Percentiles rank a stretch among this genome's conserved stretches.
Conservation (phyloP, 2,329 filamentous ascomycete genomes). For the Botrytis aclada region DNA sequence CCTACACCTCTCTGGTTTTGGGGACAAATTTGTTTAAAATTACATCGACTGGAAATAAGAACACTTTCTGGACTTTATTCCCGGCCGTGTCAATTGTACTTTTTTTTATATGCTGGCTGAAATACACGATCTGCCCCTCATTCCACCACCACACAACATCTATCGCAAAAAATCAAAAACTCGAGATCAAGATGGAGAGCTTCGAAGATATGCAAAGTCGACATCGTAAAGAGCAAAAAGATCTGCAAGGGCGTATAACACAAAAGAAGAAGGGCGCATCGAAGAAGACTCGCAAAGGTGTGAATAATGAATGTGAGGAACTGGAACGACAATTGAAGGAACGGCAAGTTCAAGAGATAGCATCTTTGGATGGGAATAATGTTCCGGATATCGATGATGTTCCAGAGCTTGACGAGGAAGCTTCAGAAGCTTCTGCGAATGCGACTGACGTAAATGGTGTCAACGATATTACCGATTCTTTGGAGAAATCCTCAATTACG, state of each 20-base stretch:
- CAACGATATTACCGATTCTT: slow-evolving; percentile 25
- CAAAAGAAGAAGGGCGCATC: slow-evolving; percentile 97
- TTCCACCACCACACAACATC: neutral
- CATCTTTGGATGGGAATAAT: slow-evolving; percentile 40
- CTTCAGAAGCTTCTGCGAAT: slow-evolving; percentile 16
- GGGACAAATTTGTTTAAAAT: neutral
- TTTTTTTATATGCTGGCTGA: neutral
- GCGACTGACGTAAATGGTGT: slow-evolving; percentile 20
- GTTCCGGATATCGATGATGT: slow-evolving; percentile 24
- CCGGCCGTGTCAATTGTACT: neutral
- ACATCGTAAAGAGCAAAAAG: slow-evolving; percentile 84
- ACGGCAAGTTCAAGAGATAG: slow-evolving; percentile 61
- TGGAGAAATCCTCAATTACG: slow-evolving; percentile 29
- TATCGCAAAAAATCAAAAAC: neutral
- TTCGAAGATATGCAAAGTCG: slow-evolving; percentile 76
- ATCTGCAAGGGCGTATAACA: slow-evolving; percentile 80
- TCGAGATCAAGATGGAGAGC: slow-evolving; percentile 42
- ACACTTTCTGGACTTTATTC: neutral
- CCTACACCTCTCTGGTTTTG: neutral
- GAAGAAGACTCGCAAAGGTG: slow-evolving; percentile 75
- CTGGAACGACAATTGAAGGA: slow-evolving; percentile 66
- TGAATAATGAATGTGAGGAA: slow-evolving; percentile 72
- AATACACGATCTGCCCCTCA: neutral
- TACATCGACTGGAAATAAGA: slow-evolving; percentile 1
- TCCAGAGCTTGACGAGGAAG: slow-evolving; percentile 24